A percentile compares a stretch with the other conserved stretches of the same genome.
Evolutionary conservation across 1,139 yeast species (phyloP).

Genomic region (Groenewaldozyma auringiensis): DNA sequence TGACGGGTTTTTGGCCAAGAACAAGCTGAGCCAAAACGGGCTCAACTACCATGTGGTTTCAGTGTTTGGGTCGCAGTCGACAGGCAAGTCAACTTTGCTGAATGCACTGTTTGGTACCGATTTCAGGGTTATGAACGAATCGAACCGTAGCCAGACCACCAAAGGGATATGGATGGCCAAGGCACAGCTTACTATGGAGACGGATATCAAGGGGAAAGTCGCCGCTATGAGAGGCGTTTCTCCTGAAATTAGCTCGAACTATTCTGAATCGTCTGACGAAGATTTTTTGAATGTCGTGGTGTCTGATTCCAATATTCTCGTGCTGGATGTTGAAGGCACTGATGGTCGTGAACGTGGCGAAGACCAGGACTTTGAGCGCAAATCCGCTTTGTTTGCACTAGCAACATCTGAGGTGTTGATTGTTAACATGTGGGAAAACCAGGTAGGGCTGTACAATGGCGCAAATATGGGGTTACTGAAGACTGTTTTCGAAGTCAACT

Average conservation of each 20-base stretch:
- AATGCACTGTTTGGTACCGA: conserved; percentile 77
- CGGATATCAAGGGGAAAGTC: conserved; percentile 5
- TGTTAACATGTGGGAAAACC: conserved; percentile 94
- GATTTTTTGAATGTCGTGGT: conserved; percentile 14
- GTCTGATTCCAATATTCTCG: conserved; percentile 42
- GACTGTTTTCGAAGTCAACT: conserved; percentile 92
- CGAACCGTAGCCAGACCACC: conserved; percentile 69
- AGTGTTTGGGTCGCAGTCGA: conserved; percentile 94
- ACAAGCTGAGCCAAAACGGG: conserved; percentile 43
- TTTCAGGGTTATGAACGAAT: conserved; percentile 91
- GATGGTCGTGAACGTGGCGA: conserved; percentile 98
- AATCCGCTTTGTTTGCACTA: conserved; percentile 89
- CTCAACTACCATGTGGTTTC: conserved; percentile 82
- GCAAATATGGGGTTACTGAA: conserved; percentile 93
- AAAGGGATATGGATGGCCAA: conserved; percentile 92
- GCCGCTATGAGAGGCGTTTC: conserved; percentile 11
- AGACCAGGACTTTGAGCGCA: conserved; percentile 95
- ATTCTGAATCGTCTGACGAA: conserved; percentile 12
- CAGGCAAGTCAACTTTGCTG: conserved; percentile 89
- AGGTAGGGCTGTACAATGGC: conserved; percentile 93
- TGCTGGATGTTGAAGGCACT: conserved; percentile 95
- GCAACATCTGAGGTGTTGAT: conserved; percentile 87
- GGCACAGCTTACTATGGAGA: conserved; percentile 12
- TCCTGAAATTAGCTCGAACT: conserved; percentile 7
- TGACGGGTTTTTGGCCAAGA: conserved; percentile 33